Evolutionary conservation across 768 basidiomycete genomes (phyloP).

Genomic region (Pilatotrama ljubarskyi): DNA sequence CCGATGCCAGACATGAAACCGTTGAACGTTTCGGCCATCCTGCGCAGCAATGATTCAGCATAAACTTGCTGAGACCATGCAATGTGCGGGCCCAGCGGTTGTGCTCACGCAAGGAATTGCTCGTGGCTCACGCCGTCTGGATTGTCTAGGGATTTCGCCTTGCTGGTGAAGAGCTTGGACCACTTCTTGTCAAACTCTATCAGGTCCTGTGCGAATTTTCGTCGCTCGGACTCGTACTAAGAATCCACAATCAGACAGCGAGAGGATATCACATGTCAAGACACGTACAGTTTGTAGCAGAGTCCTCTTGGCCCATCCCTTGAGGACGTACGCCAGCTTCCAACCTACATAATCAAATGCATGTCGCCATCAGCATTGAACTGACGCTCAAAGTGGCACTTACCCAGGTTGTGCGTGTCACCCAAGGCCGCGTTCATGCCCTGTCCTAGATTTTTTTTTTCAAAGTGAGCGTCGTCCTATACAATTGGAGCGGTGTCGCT

Average conservation of each 20-base stretch:
- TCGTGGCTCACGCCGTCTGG: too few relatives aligned
- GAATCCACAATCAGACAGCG: neutral
- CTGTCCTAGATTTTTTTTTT: too few relatives aligned
- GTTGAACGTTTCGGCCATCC: slow-evolving; percentile 47
- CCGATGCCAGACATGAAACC: slow-evolving; percentile 49
- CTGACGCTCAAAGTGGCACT: neutral
- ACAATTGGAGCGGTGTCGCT: neutral
- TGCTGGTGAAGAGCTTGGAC: slow-evolving; percentile 49
- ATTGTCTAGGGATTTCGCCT: too few relatives aligned
- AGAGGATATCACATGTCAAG: too few relatives aligned
- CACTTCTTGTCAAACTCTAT: slow-evolving; percentile 55
- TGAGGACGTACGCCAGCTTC: slow-evolving; percentile 51
- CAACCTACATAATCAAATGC: slow-evolving; percentile 42
- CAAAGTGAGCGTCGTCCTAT: too few relatives aligned
- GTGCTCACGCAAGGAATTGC: too few relatives aligned
- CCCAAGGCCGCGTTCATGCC: slow-evolving; percentile 57
- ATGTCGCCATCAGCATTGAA: neutral
- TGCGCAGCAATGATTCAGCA: slow-evolving; percentile 15
- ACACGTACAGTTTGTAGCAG: slow-evolving; percentile 46
- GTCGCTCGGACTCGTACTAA: slow-evolving; percentile 57
- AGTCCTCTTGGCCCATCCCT: slow-evolving; percentile 47
- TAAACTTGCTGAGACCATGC: too few relatives aligned
- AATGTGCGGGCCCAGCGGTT: too few relatives aligned
- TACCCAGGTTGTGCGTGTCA: slow-evolving; percentile 53
- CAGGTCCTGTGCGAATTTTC: slow-evolving; percentile 54